Evolutionary conservation across 495 filamentous ascomycete genomes (phyloP).

Genomic region (Neurospora discreta): DNA sequence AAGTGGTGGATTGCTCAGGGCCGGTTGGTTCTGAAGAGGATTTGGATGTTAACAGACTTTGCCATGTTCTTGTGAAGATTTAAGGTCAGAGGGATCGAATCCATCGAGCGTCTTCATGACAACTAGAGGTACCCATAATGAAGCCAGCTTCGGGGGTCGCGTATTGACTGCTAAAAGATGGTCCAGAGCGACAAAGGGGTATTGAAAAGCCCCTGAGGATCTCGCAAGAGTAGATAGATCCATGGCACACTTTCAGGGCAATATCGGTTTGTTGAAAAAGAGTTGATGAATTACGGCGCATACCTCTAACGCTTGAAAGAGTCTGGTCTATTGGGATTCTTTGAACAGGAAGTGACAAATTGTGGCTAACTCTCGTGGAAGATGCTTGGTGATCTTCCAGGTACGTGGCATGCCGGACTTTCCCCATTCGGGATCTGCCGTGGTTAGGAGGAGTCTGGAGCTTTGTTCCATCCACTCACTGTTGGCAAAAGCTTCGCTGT

Average conservation of each 20-base stretch:
- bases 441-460: conserved; percentile 29
- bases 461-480: conserved; percentile 22
- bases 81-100: conserved; percentile 9
- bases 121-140: conserved; percentile 28
- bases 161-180: conserved; percentile 23
- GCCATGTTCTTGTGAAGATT: conserved; percentile 3
- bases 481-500: conserved; percentile 20
- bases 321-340: conserved; percentile 37
- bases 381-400: no score
- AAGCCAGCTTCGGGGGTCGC: conserved; percentile 29
- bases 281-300: conserved; percentile 44
- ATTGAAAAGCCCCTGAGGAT: conserved; percentile 13
- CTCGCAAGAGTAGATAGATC: conserved; percentile 10
- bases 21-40: conserved; percentile 41
- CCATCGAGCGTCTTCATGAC: conserved; percentile 40
- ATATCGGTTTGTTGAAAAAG: conserved; percentile 19
- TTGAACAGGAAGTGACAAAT: conserved; percentile 51
- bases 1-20: conserved; percentile 30
- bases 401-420: no score
- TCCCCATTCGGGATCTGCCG: no score
- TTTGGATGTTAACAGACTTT: conserved; percentile 24
- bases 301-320: conserved; percentile 29
- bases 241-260: conserved; percentile 21
- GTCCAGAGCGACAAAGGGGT: conserved; percentile 31
- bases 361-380: no score